Evolutionary conservation across 352 stramenopile genomes (phyloP), one percentile per base, ranked within the genome.

Genomic region (Thraustochytrium striatum): DNA sequence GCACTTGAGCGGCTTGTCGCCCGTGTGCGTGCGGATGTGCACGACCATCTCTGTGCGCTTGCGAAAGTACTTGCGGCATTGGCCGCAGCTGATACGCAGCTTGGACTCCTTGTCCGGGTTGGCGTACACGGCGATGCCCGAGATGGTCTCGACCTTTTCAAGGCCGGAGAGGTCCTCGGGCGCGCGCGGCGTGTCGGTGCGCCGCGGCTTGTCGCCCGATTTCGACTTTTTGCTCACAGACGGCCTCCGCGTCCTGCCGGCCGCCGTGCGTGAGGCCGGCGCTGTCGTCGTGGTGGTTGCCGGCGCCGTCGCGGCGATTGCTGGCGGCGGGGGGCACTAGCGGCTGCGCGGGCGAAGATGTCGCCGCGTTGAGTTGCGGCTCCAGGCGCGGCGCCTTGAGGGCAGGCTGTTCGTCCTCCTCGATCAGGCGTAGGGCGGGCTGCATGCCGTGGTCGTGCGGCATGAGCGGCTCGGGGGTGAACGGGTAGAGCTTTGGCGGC

Each of bases 1-100:
- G 81, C 90, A 94, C 83, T 91, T 89, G 69, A 93, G 86, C 32
- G 90, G 90, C 72, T 93, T 93, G 78, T 93, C 89, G 38, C 90
- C 90, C 38, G 89, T 92, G 79, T 94, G 90, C 16, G 89, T 93
- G 47, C 89, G 88, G 50, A 94, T 89, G 83, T 94, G 90, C 0
- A 73, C 57, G 9, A 80, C 70, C 1, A 80, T 47, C 38, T 80
- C 70, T 25, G 32, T 80, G 8, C 50, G 38, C 50, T 70, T 70
- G n/a, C 70, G 36, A 58, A 80, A 80, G 1, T 33, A 30, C 58
- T 80, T 80, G n/a, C n/a, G 8, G 47, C 70, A 80, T 52, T 52
- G 33, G 33, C 43, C 55, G 47, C 70, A 80, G 30, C 79, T 72
- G 35, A 80, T 57, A n/a, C 58, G 55, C 25, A 72, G 53, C 19